Conservation (phyloP, 345 rosid genomes). For the Jatropha curcas region DNA sequence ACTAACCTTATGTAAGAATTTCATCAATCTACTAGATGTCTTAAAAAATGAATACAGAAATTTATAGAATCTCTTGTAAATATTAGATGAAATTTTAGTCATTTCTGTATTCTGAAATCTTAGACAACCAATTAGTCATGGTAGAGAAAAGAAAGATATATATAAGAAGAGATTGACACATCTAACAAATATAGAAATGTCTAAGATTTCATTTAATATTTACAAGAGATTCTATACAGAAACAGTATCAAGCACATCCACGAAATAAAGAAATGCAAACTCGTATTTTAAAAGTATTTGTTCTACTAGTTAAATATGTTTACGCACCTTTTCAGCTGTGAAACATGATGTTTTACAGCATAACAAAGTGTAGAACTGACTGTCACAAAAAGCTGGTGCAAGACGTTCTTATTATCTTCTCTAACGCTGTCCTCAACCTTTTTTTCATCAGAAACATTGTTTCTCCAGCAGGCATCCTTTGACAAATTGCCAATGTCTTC, state of each 20-base stretch:
- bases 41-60: too few species aligned
- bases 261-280: neutral
- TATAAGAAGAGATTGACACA: neutral
- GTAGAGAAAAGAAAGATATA: neutral
- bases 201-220: too few species aligned
- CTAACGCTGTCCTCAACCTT: constrained; percentile 39
- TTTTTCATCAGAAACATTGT: constrained; percentile 24
- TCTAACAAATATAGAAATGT: neutral
- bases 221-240: neutral
- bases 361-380: constrained; percentile 47
- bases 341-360: constrained; percentile 42
- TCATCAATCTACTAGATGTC: neutral
- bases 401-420: constrained; percentile 10
- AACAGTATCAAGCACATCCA: too few species aligned
- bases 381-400: constrained; percentile 56
- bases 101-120: too few species aligned
- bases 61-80: too few species aligned
- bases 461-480: neutral
- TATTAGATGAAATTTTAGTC: too few species aligned
- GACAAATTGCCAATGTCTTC: neutral
- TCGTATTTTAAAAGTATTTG: neutral
- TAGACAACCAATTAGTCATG: neutral
- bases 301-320: neutral
- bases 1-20: too few species aligned
- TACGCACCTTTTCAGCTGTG: constrained; percentile 43